Percentiles rank a stretch among this genome's conserved stretches.
These are phyloP conservation scores for Psidium guajava DNA, from an alignment of 345 rosid genomes.

Conservation along the genomic window DNA sequence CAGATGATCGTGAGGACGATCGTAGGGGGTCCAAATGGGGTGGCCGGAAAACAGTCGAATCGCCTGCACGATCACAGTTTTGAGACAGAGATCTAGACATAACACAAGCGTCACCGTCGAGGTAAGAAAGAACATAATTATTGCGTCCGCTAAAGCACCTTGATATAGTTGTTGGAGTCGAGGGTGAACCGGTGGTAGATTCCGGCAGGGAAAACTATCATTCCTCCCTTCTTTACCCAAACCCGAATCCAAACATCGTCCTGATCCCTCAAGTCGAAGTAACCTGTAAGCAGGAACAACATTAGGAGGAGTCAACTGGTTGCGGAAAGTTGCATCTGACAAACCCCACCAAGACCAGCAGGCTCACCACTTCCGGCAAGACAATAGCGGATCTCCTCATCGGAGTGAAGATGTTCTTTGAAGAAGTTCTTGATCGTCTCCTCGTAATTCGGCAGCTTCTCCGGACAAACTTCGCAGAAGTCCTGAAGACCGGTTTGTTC, in stretches of 20 bases:
- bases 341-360: not conserved
- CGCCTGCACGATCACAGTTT: constrained; percentile 29
- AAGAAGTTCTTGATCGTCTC: constrained; percentile 75
- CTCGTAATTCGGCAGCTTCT: constrained; percentile 80
- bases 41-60: constrained; percentile 78
- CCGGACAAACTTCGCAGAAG: constrained; percentile 83
- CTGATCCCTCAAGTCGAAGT: constrained; percentile 66
- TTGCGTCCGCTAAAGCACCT: constrained; percentile 18
- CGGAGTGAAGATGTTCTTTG: constrained; percentile 90
- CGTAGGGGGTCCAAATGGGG: constrained; percentile 80
- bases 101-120: not conserved
- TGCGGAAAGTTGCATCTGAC: not conserved
- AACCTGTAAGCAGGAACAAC: constrained; percentile 27
- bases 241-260: constrained; percentile 67
- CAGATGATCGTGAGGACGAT: constrained; percentile 81
- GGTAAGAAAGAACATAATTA: not conserved
- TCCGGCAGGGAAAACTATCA: constrained; percentile 86
- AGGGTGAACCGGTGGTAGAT: constrained; percentile 81
- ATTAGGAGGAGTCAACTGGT: not conserved
- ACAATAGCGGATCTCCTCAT: constrained; percentile 91
- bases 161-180: constrained; percentile 64
- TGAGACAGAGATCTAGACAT: not conserved
- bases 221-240: constrained; percentile 75
- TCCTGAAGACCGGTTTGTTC: constrained; percentile 6
- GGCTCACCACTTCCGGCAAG: constrained; percentile 83